Evolutionary conservation across 2,329 filamentous ascomycete genomes (phyloP), one percentile per base, ranked within the genome.

Genomic region (Cladosporium cucumerinum): DNA sequence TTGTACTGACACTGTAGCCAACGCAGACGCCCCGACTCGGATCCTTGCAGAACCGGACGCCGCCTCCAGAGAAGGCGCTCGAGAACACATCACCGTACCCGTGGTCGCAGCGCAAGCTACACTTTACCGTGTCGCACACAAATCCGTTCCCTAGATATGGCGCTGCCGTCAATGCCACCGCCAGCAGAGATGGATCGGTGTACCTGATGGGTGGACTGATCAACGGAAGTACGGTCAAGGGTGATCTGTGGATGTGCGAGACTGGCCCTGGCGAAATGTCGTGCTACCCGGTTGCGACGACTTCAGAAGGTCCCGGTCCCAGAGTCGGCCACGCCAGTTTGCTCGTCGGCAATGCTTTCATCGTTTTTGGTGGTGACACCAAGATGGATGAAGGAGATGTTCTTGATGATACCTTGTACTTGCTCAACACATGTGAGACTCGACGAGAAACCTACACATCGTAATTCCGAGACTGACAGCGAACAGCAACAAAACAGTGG

Each of bases 201-300:
- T 99, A 98, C 74, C 85, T 99, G 74, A 98, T 99, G 93, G 95
- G 95, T 68, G 95, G 95, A 59, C 80, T 99, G 67, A 94, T 99
- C 72, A 94, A 96, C 74, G 94, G 94, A 70, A 91, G 93, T 43
- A 97, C 92, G 2, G 95, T 98, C 52, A 97, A 97, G 76, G 95
- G 95, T 57, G 95, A 99, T 79, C 79, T 99, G 55, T 99, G 96
- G 96, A 90, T 98, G 88, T 90, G 98, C 55, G 95, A 99, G 78
- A 92, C 93, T 67, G 93, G 90, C 61, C 62, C 82, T 81, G 89
- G 89, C 10, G 93, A 87, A 76, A 87, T 98, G 82, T 87, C 92
- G 25, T 98, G 95, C 78, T 96, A 96, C 76, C 94, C 93, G 26
- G 87, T 99, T 64, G 87, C 90, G 12, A 97, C 95, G 0, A 95